These are phyloP conservation scores for Schizosaccharomyces japonicus DNA, from an alignment of 805 yeast genomes.

Conservation along the genomic window DNA sequence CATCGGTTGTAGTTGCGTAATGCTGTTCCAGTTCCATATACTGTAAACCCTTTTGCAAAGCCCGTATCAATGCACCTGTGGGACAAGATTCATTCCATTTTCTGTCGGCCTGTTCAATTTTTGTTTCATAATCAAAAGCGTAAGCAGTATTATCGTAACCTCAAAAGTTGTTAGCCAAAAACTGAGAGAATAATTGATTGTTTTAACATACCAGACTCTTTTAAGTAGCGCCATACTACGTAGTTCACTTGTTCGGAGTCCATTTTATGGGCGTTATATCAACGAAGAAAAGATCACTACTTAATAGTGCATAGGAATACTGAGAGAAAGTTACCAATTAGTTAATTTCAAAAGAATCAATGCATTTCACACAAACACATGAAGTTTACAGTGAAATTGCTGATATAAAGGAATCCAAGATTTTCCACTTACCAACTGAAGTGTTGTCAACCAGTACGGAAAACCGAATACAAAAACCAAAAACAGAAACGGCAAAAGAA, in stretches of 20 bases:
- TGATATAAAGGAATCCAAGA: too few species aligned
- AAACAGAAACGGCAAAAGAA: too few species aligned
- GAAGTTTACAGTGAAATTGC: too few species aligned
- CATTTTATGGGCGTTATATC: not conserved
- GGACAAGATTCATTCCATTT: constrained; percentile 16
- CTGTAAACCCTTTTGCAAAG: constrained; percentile 69
- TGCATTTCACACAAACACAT: not conserved
- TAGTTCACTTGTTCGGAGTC: constrained; percentile 2
- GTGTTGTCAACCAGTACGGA: too few species aligned
- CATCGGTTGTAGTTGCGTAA: too few species aligned
- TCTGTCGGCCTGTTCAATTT: not conserved
- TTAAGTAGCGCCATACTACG: constrained; percentile 1
- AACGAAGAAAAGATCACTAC: not conserved
- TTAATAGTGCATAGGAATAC: not conserved
- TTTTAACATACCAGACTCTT: not conserved
- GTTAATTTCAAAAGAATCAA: not conserved
- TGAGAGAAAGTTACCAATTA: not conserved
- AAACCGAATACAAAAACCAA: too few species aligned
- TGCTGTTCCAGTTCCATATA: constrained; percentile 46
- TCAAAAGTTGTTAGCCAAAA: not conserved
- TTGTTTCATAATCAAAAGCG: constrained; percentile 1
- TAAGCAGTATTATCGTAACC: constrained; percentile 1
- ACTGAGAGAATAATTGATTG: not conserved
- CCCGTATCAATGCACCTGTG: constrained; percentile 57
- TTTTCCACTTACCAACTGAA: too few species aligned